Conservation (phyloP, 2,329 filamentous ascomycete genomes). For the Emmonsiellopsis sp. region DNA sequence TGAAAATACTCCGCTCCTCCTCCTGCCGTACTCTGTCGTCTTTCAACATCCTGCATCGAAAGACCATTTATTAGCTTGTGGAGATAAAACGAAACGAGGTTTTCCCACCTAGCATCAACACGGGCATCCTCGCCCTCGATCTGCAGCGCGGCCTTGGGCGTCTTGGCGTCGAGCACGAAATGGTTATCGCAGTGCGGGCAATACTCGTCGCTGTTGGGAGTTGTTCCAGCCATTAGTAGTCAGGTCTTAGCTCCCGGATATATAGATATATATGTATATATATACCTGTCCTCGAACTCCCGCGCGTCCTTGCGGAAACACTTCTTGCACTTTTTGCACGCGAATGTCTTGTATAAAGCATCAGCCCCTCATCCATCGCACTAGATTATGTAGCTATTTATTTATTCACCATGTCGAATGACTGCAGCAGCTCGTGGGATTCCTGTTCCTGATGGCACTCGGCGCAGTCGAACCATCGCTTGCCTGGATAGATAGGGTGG, state of each 20-base stretch:
- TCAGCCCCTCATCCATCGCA: neutral
- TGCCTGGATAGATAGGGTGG: neutral
- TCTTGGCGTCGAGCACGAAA: constrained; percentile 82
- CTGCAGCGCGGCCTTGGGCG: constrained; percentile 70
- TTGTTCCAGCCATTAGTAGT: neutral
- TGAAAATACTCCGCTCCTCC: constrained; percentile 59
- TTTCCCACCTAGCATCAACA: constrained; percentile 57
- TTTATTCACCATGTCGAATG: constrained; percentile 62
- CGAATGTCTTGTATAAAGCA: constrained; percentile 49
- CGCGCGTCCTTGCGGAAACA: constrained; percentile 88
- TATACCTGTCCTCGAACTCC: constrained; percentile 75
- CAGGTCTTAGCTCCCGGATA: neutral
- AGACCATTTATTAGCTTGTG: neutral
- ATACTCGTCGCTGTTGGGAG: constrained; percentile 67
- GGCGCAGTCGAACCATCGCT: constrained; percentile 92
- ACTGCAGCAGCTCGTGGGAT: constrained; percentile 64
- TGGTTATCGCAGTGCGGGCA: constrained; percentile 99
- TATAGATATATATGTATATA: neutral
- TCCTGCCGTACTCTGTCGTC: constrained; percentile 66
- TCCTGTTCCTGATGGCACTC: constrained; percentile 84
- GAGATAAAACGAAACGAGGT: neutral
- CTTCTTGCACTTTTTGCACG: constrained; percentile 98
- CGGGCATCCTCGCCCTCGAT: constrained; percentile 87
- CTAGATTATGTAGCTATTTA: neutral
- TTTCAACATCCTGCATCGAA: constrained; percentile 63